Evolutionary conservation across 208 protist genomes (phyloP).

Genomic region (Leptomonas seymouri): DNA sequence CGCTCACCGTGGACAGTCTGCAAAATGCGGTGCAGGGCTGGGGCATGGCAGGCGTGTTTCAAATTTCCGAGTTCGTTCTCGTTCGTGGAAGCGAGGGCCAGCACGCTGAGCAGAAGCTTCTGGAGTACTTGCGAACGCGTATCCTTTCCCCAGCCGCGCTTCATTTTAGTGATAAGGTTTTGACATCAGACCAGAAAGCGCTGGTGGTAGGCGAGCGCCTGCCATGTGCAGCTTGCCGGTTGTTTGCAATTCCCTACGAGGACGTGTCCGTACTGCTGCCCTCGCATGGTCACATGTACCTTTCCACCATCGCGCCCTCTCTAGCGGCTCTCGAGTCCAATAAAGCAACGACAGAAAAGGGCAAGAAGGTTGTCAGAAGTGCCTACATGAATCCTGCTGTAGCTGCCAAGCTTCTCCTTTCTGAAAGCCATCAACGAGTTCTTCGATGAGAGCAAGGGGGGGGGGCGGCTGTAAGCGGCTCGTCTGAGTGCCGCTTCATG

Average conservation of each 20-base stretch:
- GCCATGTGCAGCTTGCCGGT: slow-evolving; percentile 43
- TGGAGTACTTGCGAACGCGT: slow-evolving; percentile 28
- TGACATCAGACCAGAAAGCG: slow-evolving; percentile 25
- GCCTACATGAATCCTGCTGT: slow-evolving; percentile 1
- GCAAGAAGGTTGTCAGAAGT: background rate
- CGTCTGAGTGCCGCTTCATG: no score
- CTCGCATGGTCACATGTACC: slow-evolving; percentile 53
- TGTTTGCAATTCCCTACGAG: slow-evolving; percentile 41
- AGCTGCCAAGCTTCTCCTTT: slow-evolving; percentile 23
- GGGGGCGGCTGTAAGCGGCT: no score
- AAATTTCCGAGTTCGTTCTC: slow-evolving; percentile 40
- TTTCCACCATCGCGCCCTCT: slow-evolving; percentile 27
- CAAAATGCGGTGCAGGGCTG: slow-evolving; percentile 26
- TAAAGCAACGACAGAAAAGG: background rate
- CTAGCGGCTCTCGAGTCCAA: slow-evolving; percentile 1
- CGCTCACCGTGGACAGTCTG: slow-evolving; percentile 33
- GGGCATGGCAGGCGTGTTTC: slow-evolving; percentile 41
- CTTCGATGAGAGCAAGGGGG: slow-evolving; percentile 8
- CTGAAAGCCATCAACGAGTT: background rate
- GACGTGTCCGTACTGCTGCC: slow-evolving; percentile 37
- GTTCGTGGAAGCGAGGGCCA: slow-evolving; percentile 36
- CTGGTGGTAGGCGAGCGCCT: slow-evolving; percentile 49
- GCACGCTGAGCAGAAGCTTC: slow-evolving; percentile 55
- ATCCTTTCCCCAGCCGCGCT: slow-evolving; percentile 12
- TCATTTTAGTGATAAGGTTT: background rate